These are phyloP conservation scores for Termitomyces sp. DNA, from an alignment of 768 basidiomycete species.

Conservation along the genomic window DNA sequence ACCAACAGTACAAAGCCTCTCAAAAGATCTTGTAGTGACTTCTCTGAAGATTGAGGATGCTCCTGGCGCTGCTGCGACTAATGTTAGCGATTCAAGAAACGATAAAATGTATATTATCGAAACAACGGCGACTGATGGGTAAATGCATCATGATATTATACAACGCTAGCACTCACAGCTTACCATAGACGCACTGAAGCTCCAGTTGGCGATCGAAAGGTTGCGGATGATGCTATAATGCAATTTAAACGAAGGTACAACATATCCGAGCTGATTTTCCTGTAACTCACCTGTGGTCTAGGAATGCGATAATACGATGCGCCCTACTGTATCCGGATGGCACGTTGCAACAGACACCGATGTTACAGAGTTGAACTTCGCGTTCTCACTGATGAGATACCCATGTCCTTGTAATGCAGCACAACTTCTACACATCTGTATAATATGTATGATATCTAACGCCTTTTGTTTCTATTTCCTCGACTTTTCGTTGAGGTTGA, in stretches of 20 bases:
- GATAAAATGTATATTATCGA: slow-evolving; percentile 76
- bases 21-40: slow-evolving; percentile 43
- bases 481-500: slow-evolving; percentile 17
- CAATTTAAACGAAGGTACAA: slow-evolving; percentile 68
- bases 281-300: slow-evolving; percentile 19
- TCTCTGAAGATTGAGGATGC: slow-evolving; percentile 69
- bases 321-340: slow-evolving; percentile 51
- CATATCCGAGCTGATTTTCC: not conserved
- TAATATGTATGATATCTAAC: slow-evolving; percentile 20
- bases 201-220: slow-evolving; percentile 36
- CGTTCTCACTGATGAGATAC: slow-evolving; percentile 2
- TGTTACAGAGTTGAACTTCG: not conserved
- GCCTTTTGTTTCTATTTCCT: slow-evolving; percentile 34
- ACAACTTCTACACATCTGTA: not conserved
- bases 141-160: not conserved
- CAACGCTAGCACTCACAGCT: not conserved
- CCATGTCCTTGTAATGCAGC: not conserved
- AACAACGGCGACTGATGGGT: slow-evolving; percentile 52
- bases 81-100: slow-evolving; percentile 47
- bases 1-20: slow-evolving; percentile 52
- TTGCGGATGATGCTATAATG: slow-evolving; percentile 48
- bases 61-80: slow-evolving; percentile 58
- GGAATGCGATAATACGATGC: slow-evolving; percentile 52
- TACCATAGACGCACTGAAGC: slow-evolving; percentile 20
- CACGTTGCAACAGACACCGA: not conserved